Conservation (phyloP, 1,284 basidiomycete species). For the Mixia osmundae region DNA sequence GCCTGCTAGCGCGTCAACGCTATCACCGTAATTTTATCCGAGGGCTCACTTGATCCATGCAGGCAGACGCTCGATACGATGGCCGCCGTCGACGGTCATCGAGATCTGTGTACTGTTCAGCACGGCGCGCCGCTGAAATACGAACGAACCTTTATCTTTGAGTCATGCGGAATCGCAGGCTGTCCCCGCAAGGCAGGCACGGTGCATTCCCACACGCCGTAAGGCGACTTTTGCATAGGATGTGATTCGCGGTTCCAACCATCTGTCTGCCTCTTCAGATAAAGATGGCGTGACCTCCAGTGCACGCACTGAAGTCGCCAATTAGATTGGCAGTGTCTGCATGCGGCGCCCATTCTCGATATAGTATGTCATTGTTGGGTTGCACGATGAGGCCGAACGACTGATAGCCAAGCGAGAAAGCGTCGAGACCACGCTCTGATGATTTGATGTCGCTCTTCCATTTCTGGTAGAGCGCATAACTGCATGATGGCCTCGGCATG, state of each 20-base stretch:
- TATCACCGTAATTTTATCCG: neutral
- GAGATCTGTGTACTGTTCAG: conserved; percentile 37
- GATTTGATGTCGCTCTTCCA: conserved; percentile 49
- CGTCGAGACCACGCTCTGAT: conserved; percentile 67
- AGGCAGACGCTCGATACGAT: conserved; percentile 71
- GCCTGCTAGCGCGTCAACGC: conserved; percentile 21
- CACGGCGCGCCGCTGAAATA: conserved; percentile 16
- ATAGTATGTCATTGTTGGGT: conserved; percentile 44
- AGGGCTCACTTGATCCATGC: conserved; percentile 47
- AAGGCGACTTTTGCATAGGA: conserved; percentile 64
- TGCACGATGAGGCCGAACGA: conserved; percentile 60
- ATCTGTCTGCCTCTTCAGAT: conserved; percentile 30
- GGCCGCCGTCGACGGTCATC: conserved; percentile 48
- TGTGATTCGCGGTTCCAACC: conserved; percentile 63
- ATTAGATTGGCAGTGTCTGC: conserved; percentile 59
- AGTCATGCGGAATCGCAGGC: conserved; percentile 76
- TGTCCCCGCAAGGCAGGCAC: conserved; percentile 43
- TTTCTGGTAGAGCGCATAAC: conserved; percentile 44
- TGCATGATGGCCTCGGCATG: conserved; percentile 13
- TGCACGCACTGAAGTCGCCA: conserved; percentile 81
- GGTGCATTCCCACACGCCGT: conserved; percentile 75
- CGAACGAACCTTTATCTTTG: conserved; percentile 36
- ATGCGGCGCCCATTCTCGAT: conserved; percentile 91
- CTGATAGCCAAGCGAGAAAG: conserved; percentile 67
- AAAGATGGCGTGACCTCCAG: neutral